A percentile compares a stretch with the other conserved stretches of the same genome.
phyloP scores from a whole-genome alignment of 768 basidiomycete genomes.

The Pisolithus tinctorius region DNA sequence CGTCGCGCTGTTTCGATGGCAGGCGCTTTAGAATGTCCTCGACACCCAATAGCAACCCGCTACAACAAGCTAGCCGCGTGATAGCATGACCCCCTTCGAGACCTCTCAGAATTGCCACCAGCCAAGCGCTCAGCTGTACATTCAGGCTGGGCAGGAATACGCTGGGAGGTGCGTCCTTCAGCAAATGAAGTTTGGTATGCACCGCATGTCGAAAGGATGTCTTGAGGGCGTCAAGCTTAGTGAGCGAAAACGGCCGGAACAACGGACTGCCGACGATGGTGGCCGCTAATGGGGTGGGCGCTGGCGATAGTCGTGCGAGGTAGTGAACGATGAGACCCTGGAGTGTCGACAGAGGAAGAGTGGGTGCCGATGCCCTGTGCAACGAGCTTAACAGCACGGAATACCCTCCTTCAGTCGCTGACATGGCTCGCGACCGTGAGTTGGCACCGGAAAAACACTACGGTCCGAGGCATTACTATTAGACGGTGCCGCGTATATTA shows the following conservation, averaged over 20 bases:
- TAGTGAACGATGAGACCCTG: slow-evolving; percentile 23
- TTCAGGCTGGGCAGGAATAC: slow-evolving; percentile 30
- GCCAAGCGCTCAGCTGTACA: slow-evolving; percentile 45
- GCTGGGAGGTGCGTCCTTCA: slow-evolving; percentile 23
- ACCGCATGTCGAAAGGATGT: slow-evolving; percentile 26
- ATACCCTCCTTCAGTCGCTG: slow-evolving; percentile 14
- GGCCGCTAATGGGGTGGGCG: slow-evolving; percentile 28
- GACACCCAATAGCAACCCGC: slow-evolving; percentile 59
- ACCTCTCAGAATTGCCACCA: slow-evolving; percentile 44
- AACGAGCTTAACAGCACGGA: slow-evolving; percentile 19
- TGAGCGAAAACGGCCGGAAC: slow-evolving; percentile 24
- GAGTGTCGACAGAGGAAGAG: slow-evolving; percentile 15
- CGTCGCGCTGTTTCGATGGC: slow-evolving; percentile 24
- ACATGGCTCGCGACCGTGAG: neutral
- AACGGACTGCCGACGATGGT: slow-evolving; percentile 25
- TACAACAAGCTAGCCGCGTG: slow-evolving; percentile 53
- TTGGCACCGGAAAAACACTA: neutral
- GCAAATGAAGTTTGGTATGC: slow-evolving; percentile 18
- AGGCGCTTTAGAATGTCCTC: slow-evolving; percentile 40
- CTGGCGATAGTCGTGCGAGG: slow-evolving; percentile 19
- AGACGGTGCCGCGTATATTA: too few relatives aligned
- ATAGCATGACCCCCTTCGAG: slow-evolving; percentile 62
- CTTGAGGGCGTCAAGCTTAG: slow-evolving; percentile 22
- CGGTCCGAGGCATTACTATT: neutral
- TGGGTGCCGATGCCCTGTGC: slow-evolving; percentile 17